Percentiles rank a stretch among this genome's conserved stretches.
These are phyloP conservation scores for Centaurea solstitialis DNA, from an alignment of 129 eudicot species.

Conservation along the genomic window DNA sequence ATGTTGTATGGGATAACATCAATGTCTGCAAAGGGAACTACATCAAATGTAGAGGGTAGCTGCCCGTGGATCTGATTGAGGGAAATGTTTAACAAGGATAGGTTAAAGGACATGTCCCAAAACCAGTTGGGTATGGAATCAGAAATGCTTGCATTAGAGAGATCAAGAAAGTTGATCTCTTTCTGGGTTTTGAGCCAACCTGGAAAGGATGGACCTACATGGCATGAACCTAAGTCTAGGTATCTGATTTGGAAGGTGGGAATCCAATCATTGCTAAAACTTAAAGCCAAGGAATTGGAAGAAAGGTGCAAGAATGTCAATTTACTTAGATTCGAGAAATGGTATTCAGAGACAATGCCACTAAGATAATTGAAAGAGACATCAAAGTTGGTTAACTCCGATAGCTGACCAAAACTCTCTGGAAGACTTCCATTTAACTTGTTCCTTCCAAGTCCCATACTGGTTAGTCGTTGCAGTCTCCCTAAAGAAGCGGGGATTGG, in stretches of 20 bases:
- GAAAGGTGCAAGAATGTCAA: slow-evolving; percentile 26
- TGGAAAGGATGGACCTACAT: slow-evolving; percentile 49
- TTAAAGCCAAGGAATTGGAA: slow-evolving; percentile 37
- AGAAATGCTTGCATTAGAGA: slow-evolving; percentile 49
- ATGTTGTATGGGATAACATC: slow-evolving; percentile 45
- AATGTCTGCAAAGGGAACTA: slow-evolving; percentile 44
- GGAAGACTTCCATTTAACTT: slow-evolving; percentile 45
- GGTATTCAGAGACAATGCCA: slow-evolving; percentile 41
- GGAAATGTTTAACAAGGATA: slow-evolving; percentile 43
- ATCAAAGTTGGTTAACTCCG: slow-evolving; percentile 33
- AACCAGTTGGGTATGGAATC: slow-evolving; percentile 36
- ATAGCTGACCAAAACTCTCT: slow-evolving; percentile 42
- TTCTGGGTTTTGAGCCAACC: slow-evolving; percentile 45
- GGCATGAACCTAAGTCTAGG: slow-evolving; percentile 40
- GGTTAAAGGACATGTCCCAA: slow-evolving; percentile 23
- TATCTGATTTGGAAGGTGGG: slow-evolving; percentile 43
- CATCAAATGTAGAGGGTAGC: slow-evolving; percentile 30
- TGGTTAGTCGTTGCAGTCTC: slow-evolving; percentile 15
- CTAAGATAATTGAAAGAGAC: slow-evolving; percentile 34
- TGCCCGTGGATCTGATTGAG: slow-evolving; percentile 37
- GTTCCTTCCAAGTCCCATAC: slow-evolving; percentile 34
- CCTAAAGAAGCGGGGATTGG: slow-evolving; percentile 45
- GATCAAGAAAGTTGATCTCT: slow-evolving; percentile 30
- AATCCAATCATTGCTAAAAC: slow-evolving; percentile 36
- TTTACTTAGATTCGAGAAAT: slow-evolving; percentile 37